A percentile compares a stretch with the other conserved stretches of the same genome.
phyloP scores from a whole-genome alignment of 495 filamentous ascomycete species.

The Sabuloglossum arenarium region DNA sequence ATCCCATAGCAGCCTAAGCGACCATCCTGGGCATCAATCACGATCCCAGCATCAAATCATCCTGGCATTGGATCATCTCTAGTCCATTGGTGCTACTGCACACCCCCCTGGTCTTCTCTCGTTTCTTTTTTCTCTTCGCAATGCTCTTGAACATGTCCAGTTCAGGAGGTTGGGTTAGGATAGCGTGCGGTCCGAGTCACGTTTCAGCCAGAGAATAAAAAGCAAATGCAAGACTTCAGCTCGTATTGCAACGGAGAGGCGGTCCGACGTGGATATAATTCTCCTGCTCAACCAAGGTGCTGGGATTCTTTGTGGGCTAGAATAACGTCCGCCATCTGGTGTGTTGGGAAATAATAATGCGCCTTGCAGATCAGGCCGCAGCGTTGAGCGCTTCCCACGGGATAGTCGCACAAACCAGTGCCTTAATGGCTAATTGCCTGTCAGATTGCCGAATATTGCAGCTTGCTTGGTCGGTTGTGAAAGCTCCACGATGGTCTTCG shows the following conservation, averaged over 20 bases:
- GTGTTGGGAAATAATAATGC: neutral
- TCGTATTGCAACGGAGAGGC: neutral
- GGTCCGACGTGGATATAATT: neutral
- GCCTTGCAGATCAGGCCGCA: neutral
- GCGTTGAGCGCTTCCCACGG: neutral
- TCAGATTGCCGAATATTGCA: neutral
- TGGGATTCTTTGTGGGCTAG: neutral
- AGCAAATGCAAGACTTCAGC: neutral
- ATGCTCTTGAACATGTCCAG: neutral
- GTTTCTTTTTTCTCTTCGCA: too few species aligned
- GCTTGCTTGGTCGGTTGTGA: neutral
- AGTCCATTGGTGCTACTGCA: constrained; percentile 2
- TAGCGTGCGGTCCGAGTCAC: neutral
- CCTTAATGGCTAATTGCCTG: neutral
- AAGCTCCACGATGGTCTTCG: neutral
- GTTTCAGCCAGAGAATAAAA: neutral
- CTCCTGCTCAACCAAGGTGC: neutral
- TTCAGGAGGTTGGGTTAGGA: neutral
- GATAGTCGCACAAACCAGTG: neutral
- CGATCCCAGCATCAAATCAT: constrained; percentile 13
- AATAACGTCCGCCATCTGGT: neutral
- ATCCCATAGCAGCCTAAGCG: too few species aligned
- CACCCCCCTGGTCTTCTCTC: neutral
- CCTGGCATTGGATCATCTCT: constrained; percentile 13
- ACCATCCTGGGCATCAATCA: too few species aligned